Percentiles rank a stretch among this genome's conserved stretches.
These are phyloP conservation scores for Kurtzmaniella quercitrusa DNA, from an alignment of 1,139 yeast genomes.

Conservation along the genomic window DNA sequence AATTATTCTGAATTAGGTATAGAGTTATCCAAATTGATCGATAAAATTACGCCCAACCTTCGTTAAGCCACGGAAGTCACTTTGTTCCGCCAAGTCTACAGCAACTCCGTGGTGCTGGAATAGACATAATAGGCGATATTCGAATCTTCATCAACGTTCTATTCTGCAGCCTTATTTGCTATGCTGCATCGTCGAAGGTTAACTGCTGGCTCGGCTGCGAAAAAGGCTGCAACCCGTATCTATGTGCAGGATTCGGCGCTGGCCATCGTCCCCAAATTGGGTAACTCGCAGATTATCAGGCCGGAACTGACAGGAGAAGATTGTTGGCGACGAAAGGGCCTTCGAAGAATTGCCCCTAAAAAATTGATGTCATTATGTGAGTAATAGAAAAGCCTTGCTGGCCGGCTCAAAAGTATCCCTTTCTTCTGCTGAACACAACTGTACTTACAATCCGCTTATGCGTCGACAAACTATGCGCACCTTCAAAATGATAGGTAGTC, in stretches of 20 bases:
- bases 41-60: not conserved
- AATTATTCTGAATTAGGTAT: not conserved
- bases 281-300: not conserved
- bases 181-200: not conserved
- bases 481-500: too few species aligned
- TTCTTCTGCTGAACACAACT: too few species aligned
- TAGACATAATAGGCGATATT: not conserved
- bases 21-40: not conserved
- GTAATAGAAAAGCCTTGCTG: too few species aligned
- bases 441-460: too few species aligned
- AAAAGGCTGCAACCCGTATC: not conserved
- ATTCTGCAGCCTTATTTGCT: not conserved
- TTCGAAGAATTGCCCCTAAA: too few species aligned
- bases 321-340: too few species aligned
- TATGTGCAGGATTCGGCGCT: not conserved
- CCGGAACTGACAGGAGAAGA: not conserved
- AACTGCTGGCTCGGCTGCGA: slow-evolving; percentile 4
- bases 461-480: too few species aligned
- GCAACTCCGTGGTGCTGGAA: slow-evolving; percentile 1
- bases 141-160: not conserved
- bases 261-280: not conserved
- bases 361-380: too few species aligned
- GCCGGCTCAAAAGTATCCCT: too few species aligned
- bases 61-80: too few species aligned
- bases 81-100: too few species aligned